phyloP scores from a whole-genome alignment of 2,329 filamentous ascomycete species.

The Chaetomium globosum region DNA sequence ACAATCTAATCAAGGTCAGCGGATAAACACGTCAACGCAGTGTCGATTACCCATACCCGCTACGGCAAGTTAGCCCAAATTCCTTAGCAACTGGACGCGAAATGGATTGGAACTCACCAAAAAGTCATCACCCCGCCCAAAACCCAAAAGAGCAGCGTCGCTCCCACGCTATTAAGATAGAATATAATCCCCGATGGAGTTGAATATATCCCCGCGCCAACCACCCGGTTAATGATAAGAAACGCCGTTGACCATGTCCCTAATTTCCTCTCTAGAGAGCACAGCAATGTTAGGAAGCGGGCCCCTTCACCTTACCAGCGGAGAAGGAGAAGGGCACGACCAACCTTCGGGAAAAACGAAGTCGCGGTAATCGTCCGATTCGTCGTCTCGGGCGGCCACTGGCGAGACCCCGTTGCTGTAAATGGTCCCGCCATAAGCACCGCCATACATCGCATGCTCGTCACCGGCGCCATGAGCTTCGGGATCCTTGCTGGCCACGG shows the following conservation, averaged over 20 bases:
- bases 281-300: constrained; percentile 4
- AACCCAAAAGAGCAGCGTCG: constrained; percentile 53
- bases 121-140: constrained; percentile 52
- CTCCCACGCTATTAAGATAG: constrained; percentile 49
- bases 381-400: constrained; percentile 29
- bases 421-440: constrained; percentile 31
- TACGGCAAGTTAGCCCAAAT: constrained; percentile 20
- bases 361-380: constrained; percentile 36
- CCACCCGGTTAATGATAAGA: constrained; percentile 52
- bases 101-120: constrained; percentile 43
- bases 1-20: constrained; percentile 32
- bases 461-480: constrained; percentile 29
- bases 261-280: constrained; percentile 38
- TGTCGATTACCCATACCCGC: constrained; percentile 30
- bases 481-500: constrained; percentile 35
- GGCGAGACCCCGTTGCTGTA: constrained; percentile 32
- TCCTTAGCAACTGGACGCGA: background rate
- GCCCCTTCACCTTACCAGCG: background rate
- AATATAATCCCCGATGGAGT: constrained; percentile 51
- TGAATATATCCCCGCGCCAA: constrained; percentile 55
- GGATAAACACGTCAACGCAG: background rate
- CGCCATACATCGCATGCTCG: constrained; percentile 32
- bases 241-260: constrained; percentile 44
- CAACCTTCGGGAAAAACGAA: constrained; percentile 39
- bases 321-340: constrained; percentile 9